Evolutionary conservation across 2,329 filamentous ascomycete species (phyloP).

Genomic region (Pseudogymnoascus sp.): DNA sequence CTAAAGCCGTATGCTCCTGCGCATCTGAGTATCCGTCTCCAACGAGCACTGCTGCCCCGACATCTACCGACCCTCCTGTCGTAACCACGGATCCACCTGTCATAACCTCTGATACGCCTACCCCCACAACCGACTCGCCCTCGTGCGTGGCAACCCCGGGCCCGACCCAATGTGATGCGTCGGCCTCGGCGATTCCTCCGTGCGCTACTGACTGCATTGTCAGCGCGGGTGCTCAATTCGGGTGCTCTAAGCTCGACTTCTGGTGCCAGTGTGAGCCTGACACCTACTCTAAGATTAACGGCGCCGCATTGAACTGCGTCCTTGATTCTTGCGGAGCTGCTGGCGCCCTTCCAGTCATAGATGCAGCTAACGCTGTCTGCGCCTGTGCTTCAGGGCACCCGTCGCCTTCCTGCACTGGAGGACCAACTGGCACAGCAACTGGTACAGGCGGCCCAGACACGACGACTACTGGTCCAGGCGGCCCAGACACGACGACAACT

Average conservation of each 20-base stretch:
- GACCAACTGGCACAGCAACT: background rate
- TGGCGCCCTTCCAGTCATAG: background rate
- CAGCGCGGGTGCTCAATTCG: background rate
- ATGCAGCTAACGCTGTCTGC: background rate
- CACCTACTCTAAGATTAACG: background rate
- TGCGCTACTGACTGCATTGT: background rate
- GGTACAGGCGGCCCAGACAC: background rate
- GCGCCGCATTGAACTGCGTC: background rate
- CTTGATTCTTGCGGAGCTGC: background rate
- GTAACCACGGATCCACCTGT: background rate
- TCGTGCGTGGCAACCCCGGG: background rate
- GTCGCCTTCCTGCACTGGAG: background rate
- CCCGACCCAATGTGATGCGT: background rate
- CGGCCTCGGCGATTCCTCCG: background rate
- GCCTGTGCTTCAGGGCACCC: background rate
- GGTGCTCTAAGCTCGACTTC: background rate
- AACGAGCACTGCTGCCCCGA: background rate
- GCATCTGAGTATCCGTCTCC: background rate
- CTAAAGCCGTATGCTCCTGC: background rate
- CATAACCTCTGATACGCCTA: background rate
- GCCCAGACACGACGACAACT: too few species aligned
- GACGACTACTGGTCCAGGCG: background rate
- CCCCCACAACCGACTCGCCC: background rate
- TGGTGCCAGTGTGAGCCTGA: background rate
- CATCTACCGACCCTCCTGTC: background rate